Conservation (phyloP, 179 eudicot species). For the Drosera spatulata region DNA sequence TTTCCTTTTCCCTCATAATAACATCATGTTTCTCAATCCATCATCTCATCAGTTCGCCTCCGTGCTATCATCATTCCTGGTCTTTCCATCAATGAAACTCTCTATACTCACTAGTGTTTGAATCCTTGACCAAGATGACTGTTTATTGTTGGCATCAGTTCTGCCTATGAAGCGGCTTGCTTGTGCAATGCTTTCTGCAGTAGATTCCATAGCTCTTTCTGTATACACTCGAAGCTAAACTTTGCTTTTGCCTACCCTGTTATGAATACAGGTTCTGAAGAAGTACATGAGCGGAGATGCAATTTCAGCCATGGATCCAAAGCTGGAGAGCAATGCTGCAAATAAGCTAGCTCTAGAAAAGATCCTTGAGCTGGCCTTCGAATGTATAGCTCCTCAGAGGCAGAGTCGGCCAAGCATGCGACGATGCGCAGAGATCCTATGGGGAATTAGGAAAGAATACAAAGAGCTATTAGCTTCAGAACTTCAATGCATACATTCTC, state of each 20-base stretch:
- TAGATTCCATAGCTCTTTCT: too few species aligned
- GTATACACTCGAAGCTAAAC: background rate
- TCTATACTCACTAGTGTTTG: too few species aligned
- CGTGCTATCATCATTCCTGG: too few species aligned
- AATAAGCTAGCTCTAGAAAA: slow-evolving; percentile 46
- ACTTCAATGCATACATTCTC: slow-evolving; percentile 7
- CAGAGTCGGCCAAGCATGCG: slow-evolving; percentile 64
- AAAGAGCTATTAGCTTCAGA: slow-evolving; percentile 28
- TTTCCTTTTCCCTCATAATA: background rate
- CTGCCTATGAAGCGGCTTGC: background rate
- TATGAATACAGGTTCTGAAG: slow-evolving; percentile 53
- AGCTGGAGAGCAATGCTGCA: slow-evolving; percentile 37
- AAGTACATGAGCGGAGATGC: slow-evolving; percentile 65
- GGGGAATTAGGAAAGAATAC: slow-evolving; percentile 81
- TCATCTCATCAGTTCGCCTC: background rate
- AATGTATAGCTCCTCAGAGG: slow-evolving; percentile 55
- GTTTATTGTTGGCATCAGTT: too few species aligned
- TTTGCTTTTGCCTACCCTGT: background rate
- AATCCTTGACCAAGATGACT: too few species aligned
- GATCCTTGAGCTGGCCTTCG: slow-evolving; percentile 52
- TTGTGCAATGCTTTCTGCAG: background rate
- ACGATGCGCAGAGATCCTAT: slow-evolving; percentile 69
- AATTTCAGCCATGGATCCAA: slow-evolving; percentile 48
- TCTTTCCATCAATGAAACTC: too few species aligned
- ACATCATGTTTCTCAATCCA: background rate